These are phyloP conservation scores for Yamadazyma songkhlaensis DNA, from an alignment of 1,139 yeast genomes.

Conservation along the genomic window DNA sequence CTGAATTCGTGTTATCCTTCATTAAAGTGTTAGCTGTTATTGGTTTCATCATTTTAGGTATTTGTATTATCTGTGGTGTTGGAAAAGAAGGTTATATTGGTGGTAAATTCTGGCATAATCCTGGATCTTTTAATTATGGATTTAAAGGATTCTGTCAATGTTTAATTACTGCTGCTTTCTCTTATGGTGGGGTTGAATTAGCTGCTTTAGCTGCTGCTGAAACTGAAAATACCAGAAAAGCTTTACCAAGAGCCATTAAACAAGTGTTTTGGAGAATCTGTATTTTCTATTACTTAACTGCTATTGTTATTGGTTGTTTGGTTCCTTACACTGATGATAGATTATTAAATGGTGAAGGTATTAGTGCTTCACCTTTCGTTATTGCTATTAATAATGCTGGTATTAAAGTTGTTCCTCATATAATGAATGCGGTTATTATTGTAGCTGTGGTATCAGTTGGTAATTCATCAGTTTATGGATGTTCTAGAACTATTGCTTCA, in stretches of 20 bases:
- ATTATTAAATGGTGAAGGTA: conserved; percentile 34
- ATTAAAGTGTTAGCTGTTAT: conserved; percentile 43
- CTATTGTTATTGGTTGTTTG: conserved; percentile 46
- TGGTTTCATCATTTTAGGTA: conserved; percentile 40
- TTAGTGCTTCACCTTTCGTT: conserved; percentile 41
- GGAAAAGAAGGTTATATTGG: conserved; percentile 43
- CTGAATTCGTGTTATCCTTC: conserved; percentile 38
- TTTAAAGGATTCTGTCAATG: conserved; percentile 83
- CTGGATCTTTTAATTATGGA: conserved; percentile 52
- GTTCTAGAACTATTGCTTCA: conserved; percentile 53
- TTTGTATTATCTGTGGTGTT: conserved; percentile 38
- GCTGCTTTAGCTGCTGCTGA: conserved; percentile 87
- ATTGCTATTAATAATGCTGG: conserved; percentile 40
- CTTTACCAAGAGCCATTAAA: conserved; percentile 72
- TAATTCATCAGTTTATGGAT: conserved; percentile 55
- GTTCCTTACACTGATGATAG: conserved; percentile 37
- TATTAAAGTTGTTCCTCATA: conserved; percentile 41
- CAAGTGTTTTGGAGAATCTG: conserved; percentile 73
- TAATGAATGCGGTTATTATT: conserved; percentile 54
- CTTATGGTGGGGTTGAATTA: conserved; percentile 58
- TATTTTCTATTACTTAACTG: conserved; percentile 52
- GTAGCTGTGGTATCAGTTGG: conserved; percentile 53
- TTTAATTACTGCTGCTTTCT: conserved; percentile 82
- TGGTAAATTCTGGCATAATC: conserved; percentile 37
- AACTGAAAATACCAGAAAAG: conserved; percentile 63